These are phyloP conservation scores for Ormosia emarginata DNA, from an alignment of 306 rosid species.

Conservation along the genomic window DNA sequence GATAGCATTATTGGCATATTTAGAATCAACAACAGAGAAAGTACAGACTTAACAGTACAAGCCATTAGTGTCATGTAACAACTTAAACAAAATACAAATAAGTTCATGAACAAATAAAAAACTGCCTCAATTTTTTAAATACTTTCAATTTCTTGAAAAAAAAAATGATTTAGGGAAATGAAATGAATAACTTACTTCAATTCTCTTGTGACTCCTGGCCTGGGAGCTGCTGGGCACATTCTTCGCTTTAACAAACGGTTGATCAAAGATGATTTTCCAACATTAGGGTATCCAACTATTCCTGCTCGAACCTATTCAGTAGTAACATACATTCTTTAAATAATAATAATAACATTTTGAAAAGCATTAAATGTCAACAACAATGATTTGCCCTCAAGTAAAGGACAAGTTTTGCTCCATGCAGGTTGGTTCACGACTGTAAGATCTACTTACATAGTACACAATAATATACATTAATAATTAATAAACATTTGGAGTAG, in stretches of 20 bases:
- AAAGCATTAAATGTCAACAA: background rate
- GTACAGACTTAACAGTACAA: background rate
- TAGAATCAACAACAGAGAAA: background rate
- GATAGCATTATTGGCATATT: background rate
- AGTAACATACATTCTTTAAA: conserved; percentile 3
- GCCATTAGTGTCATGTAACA: background rate
- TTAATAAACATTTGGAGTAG: background rate
- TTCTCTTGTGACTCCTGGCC: conserved; percentile 93
- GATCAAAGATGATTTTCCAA: conserved; percentile 87
- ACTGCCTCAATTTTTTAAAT: background rate
- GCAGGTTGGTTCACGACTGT: background rate
- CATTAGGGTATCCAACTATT: conserved; percentile 94
- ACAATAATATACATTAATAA: background rate
- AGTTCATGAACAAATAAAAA: background rate
- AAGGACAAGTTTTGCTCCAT: background rate
- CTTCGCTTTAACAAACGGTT: conserved; percentile 87
- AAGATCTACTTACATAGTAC: background rate
- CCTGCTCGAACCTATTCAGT: conserved; percentile 85
- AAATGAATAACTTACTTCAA: conserved; percentile 51
- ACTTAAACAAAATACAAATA: background rate
- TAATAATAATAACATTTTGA: background rate
- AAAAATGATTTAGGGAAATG: background rate
- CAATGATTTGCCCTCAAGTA: background rate
- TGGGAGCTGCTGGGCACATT: conserved; percentile 94
- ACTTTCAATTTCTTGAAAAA: background rate